phyloP scores from a whole-genome alignment of 768 basidiomycete species.

The Cystofilobasidium capitatum region DNA sequence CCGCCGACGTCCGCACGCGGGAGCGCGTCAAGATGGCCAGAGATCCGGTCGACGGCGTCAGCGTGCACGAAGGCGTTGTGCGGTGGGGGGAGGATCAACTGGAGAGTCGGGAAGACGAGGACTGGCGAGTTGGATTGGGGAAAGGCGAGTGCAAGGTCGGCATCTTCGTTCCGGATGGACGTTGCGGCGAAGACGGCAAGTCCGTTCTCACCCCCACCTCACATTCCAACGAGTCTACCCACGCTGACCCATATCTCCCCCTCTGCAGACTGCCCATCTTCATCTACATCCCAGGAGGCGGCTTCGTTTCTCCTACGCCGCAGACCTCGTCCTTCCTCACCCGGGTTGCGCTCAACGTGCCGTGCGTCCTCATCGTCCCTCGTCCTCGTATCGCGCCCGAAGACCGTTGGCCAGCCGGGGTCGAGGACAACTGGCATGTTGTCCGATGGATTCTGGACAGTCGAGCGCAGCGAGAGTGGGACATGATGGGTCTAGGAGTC shows the following conservation, averaged over 20 bases:
- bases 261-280: neutral
- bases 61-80: neutral
- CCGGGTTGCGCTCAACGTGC: neutral
- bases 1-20: neutral
- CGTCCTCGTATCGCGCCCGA: conserved; percentile 5
- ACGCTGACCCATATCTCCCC: too few relatives aligned
- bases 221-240: too few relatives aligned
- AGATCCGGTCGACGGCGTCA: conserved; percentile 4
- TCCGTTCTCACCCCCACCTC: neutral
- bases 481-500: neutral
- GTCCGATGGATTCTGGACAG: conserved; percentile 3
- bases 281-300: conserved; percentile 11
- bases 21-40: neutral
- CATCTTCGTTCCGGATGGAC: neutral
- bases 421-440: conserved; percentile 1
- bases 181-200: neutral
- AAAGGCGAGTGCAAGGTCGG: neutral
- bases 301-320: conserved; percentile 2
- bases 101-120: neutral
- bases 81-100: neutral
- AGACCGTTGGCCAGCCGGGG: neutral
- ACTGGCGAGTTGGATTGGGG: neutral
- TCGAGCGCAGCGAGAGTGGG: neutral
- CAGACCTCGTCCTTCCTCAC: conserved; percentile 12
- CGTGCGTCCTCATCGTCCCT: conserved; percentile 1